phyloP scores from a whole-genome alignment of 192 early-diverging fungal genomes.

The Irineochytrium annulatum region DNA sequence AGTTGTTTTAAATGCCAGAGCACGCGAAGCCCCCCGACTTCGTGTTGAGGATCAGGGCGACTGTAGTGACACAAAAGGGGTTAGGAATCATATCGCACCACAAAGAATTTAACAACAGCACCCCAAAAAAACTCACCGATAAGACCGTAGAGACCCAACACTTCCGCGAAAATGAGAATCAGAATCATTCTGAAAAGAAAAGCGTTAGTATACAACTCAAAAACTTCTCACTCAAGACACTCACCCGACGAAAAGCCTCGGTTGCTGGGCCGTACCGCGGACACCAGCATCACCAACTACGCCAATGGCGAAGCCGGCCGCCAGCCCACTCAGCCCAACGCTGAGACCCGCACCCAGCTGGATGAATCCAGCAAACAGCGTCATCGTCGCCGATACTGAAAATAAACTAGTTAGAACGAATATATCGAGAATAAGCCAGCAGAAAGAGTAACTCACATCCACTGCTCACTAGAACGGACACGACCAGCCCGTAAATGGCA shows the following conservation, averaged over 20 bases:
- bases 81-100: conserved; percentile 11
- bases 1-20: too few relatives aligned
- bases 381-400: conserved; percentile 27
- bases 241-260: conserved; percentile 80
- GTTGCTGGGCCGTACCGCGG: conserved; percentile 81
- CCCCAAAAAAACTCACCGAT: conserved; percentile 19
- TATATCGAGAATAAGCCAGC: not conserved
- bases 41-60: conserved; percentile 97
- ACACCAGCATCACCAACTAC: conserved; percentile 96
- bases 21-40: too few relatives aligned
- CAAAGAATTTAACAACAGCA: conserved; percentile 1
- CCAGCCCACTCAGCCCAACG: conserved; percentile 88
- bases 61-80: conserved; percentile 80
- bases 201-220: conserved; percentile 68
- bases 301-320: conserved; percentile 96
- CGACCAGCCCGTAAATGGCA: conserved; percentile 96
- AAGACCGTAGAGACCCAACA: conserved; percentile 76
- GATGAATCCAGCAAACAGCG: conserved; percentile 73
- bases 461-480: conserved; percentile 80
- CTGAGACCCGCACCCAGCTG: conserved; percentile 93
- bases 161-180: conserved; percentile 99
- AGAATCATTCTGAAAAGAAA: conserved; percentile 60
- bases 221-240: conserved; percentile 45
- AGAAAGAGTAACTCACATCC: conserved; percentile 50
- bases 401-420: not conserved